Percentiles rank a stretch among this genome's conserved stretches.
phyloP scores from a whole-genome alignment of 2,329 filamentous ascomycete genomes.

The Ilyonectria robusta region DNA sequence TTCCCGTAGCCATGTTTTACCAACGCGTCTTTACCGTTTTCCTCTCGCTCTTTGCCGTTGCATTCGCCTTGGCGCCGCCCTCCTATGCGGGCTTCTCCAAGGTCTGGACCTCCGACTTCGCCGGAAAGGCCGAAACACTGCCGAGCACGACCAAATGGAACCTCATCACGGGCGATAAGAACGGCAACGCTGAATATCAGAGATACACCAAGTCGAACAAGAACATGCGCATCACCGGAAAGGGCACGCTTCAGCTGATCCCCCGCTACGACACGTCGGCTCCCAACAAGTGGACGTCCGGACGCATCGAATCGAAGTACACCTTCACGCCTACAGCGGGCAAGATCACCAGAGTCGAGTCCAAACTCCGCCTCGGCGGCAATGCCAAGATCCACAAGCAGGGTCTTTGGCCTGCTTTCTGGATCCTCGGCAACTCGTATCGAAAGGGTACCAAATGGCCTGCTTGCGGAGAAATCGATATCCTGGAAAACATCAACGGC shows the following conservation, averaged over 20 bases:
- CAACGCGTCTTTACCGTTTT: constrained; percentile 44
- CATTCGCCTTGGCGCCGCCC: constrained; percentile 56
- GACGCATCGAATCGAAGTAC: constrained; percentile 65
- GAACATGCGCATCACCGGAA: constrained; percentile 67
- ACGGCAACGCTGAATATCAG: constrained; percentile 67
- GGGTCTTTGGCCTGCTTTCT: constrained; percentile 73
- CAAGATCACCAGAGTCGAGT: constrained; percentile 62
- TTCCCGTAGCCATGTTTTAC: constrained; percentile 42
- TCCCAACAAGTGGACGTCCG: constrained; percentile 65
- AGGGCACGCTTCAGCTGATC: constrained; percentile 65
- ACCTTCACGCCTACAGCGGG: constrained; percentile 62
- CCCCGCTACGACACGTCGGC: constrained; percentile 58
- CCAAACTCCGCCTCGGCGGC: constrained; percentile 62
- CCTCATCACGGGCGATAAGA: constrained; percentile 55
- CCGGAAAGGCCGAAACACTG: constrained; percentile 52
- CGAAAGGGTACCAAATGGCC: constrained; percentile 67
- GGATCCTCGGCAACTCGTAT: constrained; percentile 67
- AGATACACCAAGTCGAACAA: constrained; percentile 61
- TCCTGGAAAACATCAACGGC: constrained; percentile 70
- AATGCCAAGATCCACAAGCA: constrained; percentile 60
- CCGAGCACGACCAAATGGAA: constrained; percentile 59
- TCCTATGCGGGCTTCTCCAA: constrained; percentile 55
- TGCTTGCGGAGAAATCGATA: constrained; percentile 68
- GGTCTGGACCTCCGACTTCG: constrained; percentile 62
- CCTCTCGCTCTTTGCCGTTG: constrained; percentile 50